phyloP scores from a whole-genome alignment of 2,329 filamentous ascomycete genomes.

The Xylariaceae sp. region DNA sequence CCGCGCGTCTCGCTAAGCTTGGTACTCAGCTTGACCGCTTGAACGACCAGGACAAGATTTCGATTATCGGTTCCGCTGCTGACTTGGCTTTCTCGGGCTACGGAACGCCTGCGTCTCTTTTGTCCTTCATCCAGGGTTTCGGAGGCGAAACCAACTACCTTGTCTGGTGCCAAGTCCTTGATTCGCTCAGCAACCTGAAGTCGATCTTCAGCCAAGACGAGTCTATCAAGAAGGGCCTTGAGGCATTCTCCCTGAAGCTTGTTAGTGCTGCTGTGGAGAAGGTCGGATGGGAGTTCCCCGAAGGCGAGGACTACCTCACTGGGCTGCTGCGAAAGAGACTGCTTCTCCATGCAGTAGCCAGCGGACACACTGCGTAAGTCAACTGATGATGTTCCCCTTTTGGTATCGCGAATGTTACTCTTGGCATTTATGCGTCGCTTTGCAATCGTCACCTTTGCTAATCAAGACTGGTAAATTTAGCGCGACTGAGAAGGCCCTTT shows the following conservation, averaged over 20 bases:
- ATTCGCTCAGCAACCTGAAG: slow-evolving; percentile 69
- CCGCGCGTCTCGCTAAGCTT: slow-evolving; percentile 74
- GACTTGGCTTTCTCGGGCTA: slow-evolving; percentile 85
- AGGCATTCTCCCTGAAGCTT: slow-evolving; percentile 73
- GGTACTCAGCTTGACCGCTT: slow-evolving; percentile 71
- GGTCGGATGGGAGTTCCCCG: slow-evolving; percentile 79
- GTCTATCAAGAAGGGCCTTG: slow-evolving; percentile 64
- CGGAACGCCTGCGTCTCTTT: slow-evolving; percentile 71
- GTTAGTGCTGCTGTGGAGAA: slow-evolving; percentile 69
- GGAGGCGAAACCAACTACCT: slow-evolving; percentile 75
- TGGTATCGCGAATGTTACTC: background rate
- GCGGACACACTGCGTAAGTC: slow-evolving; percentile 67
- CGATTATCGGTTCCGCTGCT: slow-evolving; percentile 81
- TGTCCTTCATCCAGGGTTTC: slow-evolving; percentile 83
- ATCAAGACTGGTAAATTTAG: slow-evolving; percentile 35
- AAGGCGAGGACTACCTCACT: slow-evolving; percentile 73
- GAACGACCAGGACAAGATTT: slow-evolving; percentile 84
- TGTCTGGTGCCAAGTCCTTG: slow-evolving; percentile 82
- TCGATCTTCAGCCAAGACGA: slow-evolving; percentile 79
- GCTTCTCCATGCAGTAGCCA: slow-evolving; percentile 67
- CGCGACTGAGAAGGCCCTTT: slow-evolving; percentile 66
- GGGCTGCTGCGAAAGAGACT: slow-evolving; percentile 79
- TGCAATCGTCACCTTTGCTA: slow-evolving; percentile 13
- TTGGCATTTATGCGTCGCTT: too few species aligned
- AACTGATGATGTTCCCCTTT: background rate